Evolutionary conservation across 495 filamentous ascomycete species (phyloP).

Genomic region (Aspergillus ellipticus): DNA sequence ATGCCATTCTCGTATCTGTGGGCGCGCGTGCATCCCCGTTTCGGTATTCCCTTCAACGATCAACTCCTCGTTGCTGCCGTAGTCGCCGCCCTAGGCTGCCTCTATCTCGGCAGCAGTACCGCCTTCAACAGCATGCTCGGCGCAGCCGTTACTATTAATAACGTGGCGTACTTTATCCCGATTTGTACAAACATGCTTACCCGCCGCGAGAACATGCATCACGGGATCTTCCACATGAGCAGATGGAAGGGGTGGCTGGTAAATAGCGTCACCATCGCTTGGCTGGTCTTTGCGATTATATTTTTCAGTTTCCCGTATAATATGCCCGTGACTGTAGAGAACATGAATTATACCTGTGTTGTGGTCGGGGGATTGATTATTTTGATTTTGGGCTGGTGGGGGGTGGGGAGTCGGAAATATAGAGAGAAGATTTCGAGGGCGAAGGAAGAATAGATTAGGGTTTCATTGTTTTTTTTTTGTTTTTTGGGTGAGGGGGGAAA

Average conservation of each 20-base stretch:
- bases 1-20: conserved; percentile 28
- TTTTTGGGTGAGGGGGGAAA: no score
- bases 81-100: conserved; percentile 60
- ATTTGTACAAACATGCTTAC: conserved; percentile 31
- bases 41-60: conserved; percentile 50
- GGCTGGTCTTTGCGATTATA: conserved; percentile 44
- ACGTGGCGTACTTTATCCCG: conserved; percentile 32
- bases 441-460: conserved; percentile 12
- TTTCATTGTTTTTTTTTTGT: background rate
- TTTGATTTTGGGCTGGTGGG: conserved; percentile 36
- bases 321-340: conserved; percentile 45
- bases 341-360: conserved; percentile 69
- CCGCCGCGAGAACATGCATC: conserved; percentile 27
- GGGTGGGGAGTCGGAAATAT: conserved; percentile 29
- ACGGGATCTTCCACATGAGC: conserved; percentile 29
- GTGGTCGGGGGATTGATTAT: conserved; percentile 56
- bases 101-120: conserved; percentile 63
- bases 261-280: conserved; percentile 29
- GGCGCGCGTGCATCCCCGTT: conserved; percentile 20
- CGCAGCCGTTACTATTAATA: conserved; percentile 47
- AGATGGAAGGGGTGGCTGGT: conserved; percentile 29
- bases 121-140: conserved; percentile 69
- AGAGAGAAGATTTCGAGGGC: conserved; percentile 22
- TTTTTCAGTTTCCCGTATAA: conserved; percentile 71
- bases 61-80: conserved; percentile 58